Base-by-base conservation (phyloP, 768 basidiomycete species). In the Multifurca ochricompacta region DNA sequence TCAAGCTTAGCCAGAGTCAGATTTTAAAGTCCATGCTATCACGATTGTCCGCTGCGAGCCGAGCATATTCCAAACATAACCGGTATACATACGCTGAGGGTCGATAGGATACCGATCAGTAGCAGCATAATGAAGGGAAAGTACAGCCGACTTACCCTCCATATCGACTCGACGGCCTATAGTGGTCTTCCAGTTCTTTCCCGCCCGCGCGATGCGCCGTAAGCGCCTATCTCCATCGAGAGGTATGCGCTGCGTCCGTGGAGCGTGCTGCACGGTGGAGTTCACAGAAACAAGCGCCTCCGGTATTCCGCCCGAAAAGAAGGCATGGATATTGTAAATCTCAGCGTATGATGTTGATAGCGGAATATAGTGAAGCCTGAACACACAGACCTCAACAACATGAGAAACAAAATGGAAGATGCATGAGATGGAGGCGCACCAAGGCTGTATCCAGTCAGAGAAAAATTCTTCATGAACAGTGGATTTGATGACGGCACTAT, bases 311-410 rank as follows among this genome's bases (percentile, higher is more conserved):
- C 95, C 94, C 0, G 90, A 91, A 73, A 97, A 98, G 74, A 85
- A 99, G 2, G 91, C 79, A 63, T 89, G 81, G 51, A 97, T 79
- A 66, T 97, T 94, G 73, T 98, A 96, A 48, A 99, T 82, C 70
- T 99, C 95, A 41, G 77, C 71, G 69, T 97, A 97, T 3, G 83
- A 77, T 36, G 85, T 76, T 0, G 92, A 92, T 31, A 99, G 70
- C 0, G 95, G 95, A 60, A 99, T 94, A 66, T 81, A 99, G 70
- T 99, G 95, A 23, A 97, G 75, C 94, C 91, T 91, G 54, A 4
- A 34, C 47, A 41, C 11, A 19, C 19, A 25, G 1, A 32, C 40
- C 37, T 4, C 14, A 25, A 18, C 11, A 32, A 39, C 39, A 25
- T 19, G 48, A 58, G 23, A 18, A 14, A 44, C 18, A 53, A n/a